These are phyloP conservation scores for Plasmodium adleri DNA, from an alignment of 169 alveolate genomes.

Conservation along the genomic window DNA sequence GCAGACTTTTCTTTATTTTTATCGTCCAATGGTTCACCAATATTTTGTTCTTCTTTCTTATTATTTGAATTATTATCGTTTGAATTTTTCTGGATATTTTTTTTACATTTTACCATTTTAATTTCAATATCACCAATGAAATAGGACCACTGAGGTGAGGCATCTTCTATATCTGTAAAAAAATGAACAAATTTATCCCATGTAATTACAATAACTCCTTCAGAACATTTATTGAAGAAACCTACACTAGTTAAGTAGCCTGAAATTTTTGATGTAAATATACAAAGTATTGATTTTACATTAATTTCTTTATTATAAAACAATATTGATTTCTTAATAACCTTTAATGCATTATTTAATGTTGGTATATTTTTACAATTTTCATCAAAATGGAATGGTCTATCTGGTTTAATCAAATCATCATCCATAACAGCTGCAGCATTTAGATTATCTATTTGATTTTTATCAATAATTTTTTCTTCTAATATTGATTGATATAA, in stretches of 20 bases:
- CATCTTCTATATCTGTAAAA: conserved; percentile 44
- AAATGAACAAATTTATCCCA: conserved; percentile 74
- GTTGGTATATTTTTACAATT: conserved; percentile 25
- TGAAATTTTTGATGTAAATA: conserved; percentile 45
- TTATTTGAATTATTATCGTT: conserved; percentile 1
- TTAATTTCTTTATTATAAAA: conserved; percentile 49
- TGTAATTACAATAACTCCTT: conserved; percentile 59
- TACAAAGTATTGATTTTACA: conserved; percentile 54
- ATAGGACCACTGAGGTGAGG: conserved; percentile 72
- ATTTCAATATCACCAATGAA: conserved; percentile 59
- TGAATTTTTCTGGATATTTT: not conserved
- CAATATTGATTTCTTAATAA: conserved; percentile 28
- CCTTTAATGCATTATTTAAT: conserved; percentile 54
- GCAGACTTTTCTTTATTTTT: conserved; percentile 3
- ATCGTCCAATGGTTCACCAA: not conserved
- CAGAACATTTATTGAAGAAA: conserved; percentile 50
- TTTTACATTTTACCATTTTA: conserved; percentile 25
- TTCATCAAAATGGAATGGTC: conserved; percentile 32
- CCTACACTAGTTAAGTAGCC: conserved; percentile 75
- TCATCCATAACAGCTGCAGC: conserved; percentile 29
- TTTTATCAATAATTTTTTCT: conserved; percentile 42
- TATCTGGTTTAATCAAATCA: conserved; percentile 28
- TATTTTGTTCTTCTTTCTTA: not conserved
- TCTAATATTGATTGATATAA: conserved; percentile 60
- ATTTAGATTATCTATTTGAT: conserved; percentile 59